Base-by-base conservation (phyloP, 306 rosid species). In the Trifolium fragiferum region DNA sequence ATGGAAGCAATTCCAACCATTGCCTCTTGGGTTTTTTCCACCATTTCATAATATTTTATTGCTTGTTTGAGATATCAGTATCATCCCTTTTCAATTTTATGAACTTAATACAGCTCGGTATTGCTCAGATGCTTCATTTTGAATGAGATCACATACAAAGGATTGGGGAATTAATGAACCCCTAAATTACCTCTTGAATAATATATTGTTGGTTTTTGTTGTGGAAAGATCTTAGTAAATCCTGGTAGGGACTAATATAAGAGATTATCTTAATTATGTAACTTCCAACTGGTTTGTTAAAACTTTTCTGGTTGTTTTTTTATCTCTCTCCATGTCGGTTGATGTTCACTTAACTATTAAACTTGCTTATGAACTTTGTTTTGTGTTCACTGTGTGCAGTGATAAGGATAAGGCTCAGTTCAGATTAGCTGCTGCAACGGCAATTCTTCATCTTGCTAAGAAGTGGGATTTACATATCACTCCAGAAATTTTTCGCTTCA, bases 401-500 rank as follows among this genome's bases (percentile, higher is more conserved):
- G 89, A 86, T 70, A 85, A 54, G 18, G 89, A 89, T 35, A 77
- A 64, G 82, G 85, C 86, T 79, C 82, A 70, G 70, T 72, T 90
- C 59, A 87, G 90, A 84, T 82, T 91, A 78, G 97, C 88, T 79
- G 93, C 96, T 70, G 96, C 96, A 41, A 94, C 89, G 78, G 84
- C 97, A 64, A 82, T 91, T 82, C 95, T 94, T 60, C 84, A 72
- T 76, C 91, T 94, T 73, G 84, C 97, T 47, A 87, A 76, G 79
- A 90, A 87, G 86, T 94, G 96, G 96, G 98, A 94, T 86, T 85
- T 78, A 57, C 88, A 87, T 82, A 90, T 94, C 64, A 74, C 90
- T 75, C 93, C 95, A 2, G 87, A 90, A 74, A 82, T 84, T 75
- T 94, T 90, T 54, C 78, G 74, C 63, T 51, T 35, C 21, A 86